Evolutionary conservation across 306 rosid genomes (phyloP), one percentile per base, ranked within the genome.

Genomic region (Casuarina glauca): DNA sequence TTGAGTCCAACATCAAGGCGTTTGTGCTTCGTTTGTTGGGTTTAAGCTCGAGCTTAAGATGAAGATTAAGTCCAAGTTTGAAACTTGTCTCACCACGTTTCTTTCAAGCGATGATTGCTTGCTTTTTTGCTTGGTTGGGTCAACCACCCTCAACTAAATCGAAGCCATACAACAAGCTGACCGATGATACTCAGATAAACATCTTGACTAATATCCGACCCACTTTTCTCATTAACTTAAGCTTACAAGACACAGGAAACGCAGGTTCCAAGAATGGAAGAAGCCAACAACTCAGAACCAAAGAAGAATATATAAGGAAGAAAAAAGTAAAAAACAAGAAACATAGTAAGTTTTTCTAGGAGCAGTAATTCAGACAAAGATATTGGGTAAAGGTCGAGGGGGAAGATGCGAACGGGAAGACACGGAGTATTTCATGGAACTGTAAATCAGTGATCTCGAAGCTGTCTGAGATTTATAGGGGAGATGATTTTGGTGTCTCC

Each of bases 401-500:
- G 6, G 39, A 70, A 2, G 32, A 20, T 57, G 77, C 73, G 55
- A 43, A 39, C 8, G 5, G 36, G 58, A 16, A 6, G 69, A 58
- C 39, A 61, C 2, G 76, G 50, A 73, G 9, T 43, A 3, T 57
- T 50, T 71, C 17, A 42, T 41, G 53, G 48, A 77, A 73, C 26
- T 16, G 9, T 48, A 17, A 74, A 57, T 82, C 63, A 87, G 42
- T 83, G 86, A 73, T 89, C 92, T 38, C 89, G 78, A 72, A 94
- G 98, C 52, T 95, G 96, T 76, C 91, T 89, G 17, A 92, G 97
- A 82, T 95, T 95, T 19, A 89, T 20, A 4, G 98, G 98, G 72
- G 88, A 88, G 2, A 95, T 91, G 81, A 72, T 69, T 79, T 83
- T 88, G 3, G 61, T 74, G 83, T 90, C 97, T 52, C 99, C 99